Percentiles rank a stretch among this genome's conserved stretches.
phyloP scores from a whole-genome alignment of 495 filamentous ascomycete genomes.

The Hapsidospora chrysogenum region DNA sequence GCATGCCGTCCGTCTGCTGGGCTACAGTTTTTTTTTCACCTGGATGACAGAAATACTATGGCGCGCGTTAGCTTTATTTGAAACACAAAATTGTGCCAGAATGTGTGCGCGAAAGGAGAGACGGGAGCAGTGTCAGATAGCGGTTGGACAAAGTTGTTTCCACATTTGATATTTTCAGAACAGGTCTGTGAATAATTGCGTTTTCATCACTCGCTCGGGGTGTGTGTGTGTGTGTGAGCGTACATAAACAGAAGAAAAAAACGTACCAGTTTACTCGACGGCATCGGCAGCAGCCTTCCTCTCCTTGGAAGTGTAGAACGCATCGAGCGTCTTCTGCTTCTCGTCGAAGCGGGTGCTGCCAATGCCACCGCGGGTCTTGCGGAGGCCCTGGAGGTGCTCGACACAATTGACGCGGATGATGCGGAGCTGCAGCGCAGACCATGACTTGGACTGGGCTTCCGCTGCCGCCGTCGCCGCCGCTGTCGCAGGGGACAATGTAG shows the following conservation, averaged over 20 bases:
- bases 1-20: too few species aligned
- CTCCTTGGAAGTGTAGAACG: slow-evolving; percentile 40
- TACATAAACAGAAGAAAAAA: slow-evolving; percentile 7
- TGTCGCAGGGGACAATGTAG: background rate
- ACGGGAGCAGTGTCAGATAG: slow-evolving; percentile 64
- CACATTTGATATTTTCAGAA: slow-evolving; percentile 50
- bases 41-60: too few species aligned
- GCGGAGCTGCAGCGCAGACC: slow-evolving; percentile 8
- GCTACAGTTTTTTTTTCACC: too few species aligned
- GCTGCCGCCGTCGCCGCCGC: slow-evolving; percentile 1
- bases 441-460: slow-evolving; percentile 3
- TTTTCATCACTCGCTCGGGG: slow-evolving; percentile 39
- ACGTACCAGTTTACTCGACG: slow-evolving; percentile 13
- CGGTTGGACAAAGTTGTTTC: slow-evolving; percentile 51
- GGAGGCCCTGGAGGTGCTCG: slow-evolving; percentile 53
- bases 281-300: background rate
- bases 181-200: slow-evolving; percentile 64
- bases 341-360: slow-evolving; percentile 58
- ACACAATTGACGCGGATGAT: slow-evolving; percentile 44
- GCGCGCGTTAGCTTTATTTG: slow-evolving; percentile 9
- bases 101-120: too few species aligned
- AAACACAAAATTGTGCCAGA: slow-evolving; percentile 3
- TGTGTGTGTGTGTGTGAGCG: background rate
- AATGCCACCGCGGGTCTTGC: slow-evolving; percentile 60
- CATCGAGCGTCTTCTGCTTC: slow-evolving; percentile 53